Base-by-base conservation (phyloP, 768 basidiomycete species). In the Podaxis rugospora region DNA sequence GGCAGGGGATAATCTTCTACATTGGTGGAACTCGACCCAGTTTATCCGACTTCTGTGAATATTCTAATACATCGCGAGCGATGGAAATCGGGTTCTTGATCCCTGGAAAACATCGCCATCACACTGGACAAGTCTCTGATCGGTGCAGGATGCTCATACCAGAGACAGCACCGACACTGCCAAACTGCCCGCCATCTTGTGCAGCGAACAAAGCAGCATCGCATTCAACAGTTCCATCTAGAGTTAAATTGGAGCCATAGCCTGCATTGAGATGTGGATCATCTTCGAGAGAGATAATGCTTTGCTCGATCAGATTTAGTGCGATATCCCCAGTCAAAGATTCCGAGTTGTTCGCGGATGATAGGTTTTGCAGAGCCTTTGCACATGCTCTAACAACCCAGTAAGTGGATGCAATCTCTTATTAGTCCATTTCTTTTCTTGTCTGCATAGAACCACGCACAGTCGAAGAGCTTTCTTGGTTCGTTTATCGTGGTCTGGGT, bases 201-300 rank as follows among this genome's bases (percentile, higher is more conserved):
- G 70, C 72, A 23, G 82, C 81, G 85, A 91, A 90, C 59, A 93
- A 75, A 11, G 89, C 80, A 6, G 92, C 91, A 66, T 93, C 92
- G 66, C 92, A 93, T 73, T 93, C 92, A 16, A 92, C 90, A 2
- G 74, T 75, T 13, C 92, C 90, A n/a, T 82, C 77, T 2, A 87
- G 64, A 0, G 89, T 92, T 50, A 93, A 74, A 69, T 93, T 93
- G 1, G 92, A 90, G 3, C 92, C 91, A 62, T 80, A 84, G 85
- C 89, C 90, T 71, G 91, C 90, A 64, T 93, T 93, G 40, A 92
- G 75, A 63, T 73, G 72, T 25, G 78, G 77, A n/a, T 86, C 82
- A 65, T 92, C 81, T 68, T 93, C 90, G 27, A 93, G 77, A 37
- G 76, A 69, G 6, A 69, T 63, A 50, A 92, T 85, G 4, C 87